phyloP scores from a whole-genome alignment of 2,329 filamentous ascomycete genomes.

The Salinomyces thailandicus region DNA sequence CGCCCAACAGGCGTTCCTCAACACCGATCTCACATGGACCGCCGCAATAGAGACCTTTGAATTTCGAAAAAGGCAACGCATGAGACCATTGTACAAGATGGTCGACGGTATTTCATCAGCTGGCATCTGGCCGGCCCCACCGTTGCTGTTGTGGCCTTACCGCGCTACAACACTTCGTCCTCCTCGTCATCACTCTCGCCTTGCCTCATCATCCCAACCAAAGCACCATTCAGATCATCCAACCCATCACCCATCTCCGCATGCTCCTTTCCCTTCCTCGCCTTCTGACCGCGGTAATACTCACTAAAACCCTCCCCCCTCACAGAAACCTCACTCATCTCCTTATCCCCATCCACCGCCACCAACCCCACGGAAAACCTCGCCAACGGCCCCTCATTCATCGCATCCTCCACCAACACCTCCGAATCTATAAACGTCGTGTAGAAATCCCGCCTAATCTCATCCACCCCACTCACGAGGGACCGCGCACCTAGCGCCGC shows the following conservation, averaged over 20 bases:
- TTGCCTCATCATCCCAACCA: no score
- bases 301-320: conserved; percentile 1
- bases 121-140: no score
- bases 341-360: background rate
- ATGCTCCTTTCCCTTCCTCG: background rate
- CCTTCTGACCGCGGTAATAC: conserved; percentile 2
- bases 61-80: no score
- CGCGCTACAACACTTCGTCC: no score
- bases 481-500: conserved; percentile 28
- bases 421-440: conserved; percentile 1
- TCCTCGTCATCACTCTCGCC: no score
- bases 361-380: conserved; percentile 5
- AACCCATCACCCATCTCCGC: background rate
- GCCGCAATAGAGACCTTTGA: no score
- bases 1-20: no score
- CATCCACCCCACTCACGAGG: conserved; percentile 17
- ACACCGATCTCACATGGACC: no score
- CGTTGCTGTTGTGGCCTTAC: no score
- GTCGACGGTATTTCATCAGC: no score
- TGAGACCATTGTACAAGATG: no score
- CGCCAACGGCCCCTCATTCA: conserved; percentile 3
- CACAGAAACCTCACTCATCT: conserved; percentile 3
- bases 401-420: conserved; percentile 2
- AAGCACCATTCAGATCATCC: background rate
- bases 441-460: conserved; percentile 2